Evolutionary conservation across 108 stramenopile genomes (phyloP), one percentile per base, ranked within the genome.

Genomic region (Asterionellopsis glacialis): DNA sequence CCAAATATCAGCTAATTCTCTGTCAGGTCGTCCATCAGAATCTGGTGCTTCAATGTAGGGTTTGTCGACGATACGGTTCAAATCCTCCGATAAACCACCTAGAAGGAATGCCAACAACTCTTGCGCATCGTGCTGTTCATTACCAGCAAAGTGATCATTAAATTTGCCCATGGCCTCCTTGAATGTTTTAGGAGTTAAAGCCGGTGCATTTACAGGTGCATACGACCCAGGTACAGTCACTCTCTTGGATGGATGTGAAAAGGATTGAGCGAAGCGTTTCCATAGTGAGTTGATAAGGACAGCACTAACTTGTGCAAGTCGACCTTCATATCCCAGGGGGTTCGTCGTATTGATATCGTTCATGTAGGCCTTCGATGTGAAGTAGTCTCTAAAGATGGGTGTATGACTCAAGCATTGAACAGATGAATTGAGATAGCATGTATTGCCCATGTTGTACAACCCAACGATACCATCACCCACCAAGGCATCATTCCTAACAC

Each of bases 51-150:
- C 90, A 43, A 95, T 88, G 75, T 98, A 98, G 18, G 99, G 97
- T 76, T 99, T 98, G 57, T 89, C 77, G 56, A 83, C 65, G 24
- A 97, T 90, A 43, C 98, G 84, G 57, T 99, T 99, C 63, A 99
- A 79, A 73, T 99, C 99, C 51, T 98, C 97, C 42, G 89, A 86
- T 3, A 99, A 77, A 26, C 96, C 96, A 51, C 75, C 93, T 11
- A 99, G 74, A 42, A 96, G 51, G 59, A 92, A 94, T 2, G 87
- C 76, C 19, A 97, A 79, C 41, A 98, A 71, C 57, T 98, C 98
- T 82, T 99, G 97, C 24, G 94, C 92, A 76, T 99, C 98, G 59
- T 99, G 97, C 70, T 99, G 98, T 59, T 96, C 96, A 58, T 93
- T 94, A 21, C 97, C 97, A 10, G 89, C 69, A 62, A 98, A 99